Evolutionary conservation across 495 filamentous ascomycete species (phyloP), one percentile per base, ranked within the genome.

Genomic region (Aspergillus avenaceus): DNA sequence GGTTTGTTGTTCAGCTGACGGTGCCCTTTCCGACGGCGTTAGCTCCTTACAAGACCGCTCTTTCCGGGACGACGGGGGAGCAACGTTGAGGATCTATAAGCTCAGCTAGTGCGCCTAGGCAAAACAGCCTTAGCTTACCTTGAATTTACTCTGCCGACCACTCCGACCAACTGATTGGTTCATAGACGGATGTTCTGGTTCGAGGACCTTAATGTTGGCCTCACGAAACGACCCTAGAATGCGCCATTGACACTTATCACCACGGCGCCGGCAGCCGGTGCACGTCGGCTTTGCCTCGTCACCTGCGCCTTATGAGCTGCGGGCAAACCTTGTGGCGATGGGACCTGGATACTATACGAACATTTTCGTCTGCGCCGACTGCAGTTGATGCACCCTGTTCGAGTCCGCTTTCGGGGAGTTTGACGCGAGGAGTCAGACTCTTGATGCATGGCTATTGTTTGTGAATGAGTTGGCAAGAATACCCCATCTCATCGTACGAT

Each of bases 331-430:
- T 6, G 3, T 3, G 13, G 24, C 13, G 26, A 45, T 22, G 3
- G 2, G 9, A 29, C 2, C 23, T 5, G 8, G 7, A 12, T 26
- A 37, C n/a, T n/a, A n/a, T 25, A 45, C 44, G 21, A 38, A 60
- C 63, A 69, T 59, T 69, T 67, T 41, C 63, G 55, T 23, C 64
- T 51, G 5, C 62, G 54, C 13, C 60, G 60, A 53, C 62, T 63
- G 56, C 66, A 67, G 48, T 69, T 69, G 14, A 65, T 41, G 52
- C 62, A 69, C 14, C 66, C 66, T 4, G 56, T 66, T 32, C 66
- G 53, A 13, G 64, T 69, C 29, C 66, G 58, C 45, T 59, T 66
- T 50, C 63, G 61, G n/a, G 52, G 59, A 51, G 49, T 25, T 21
- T 24, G 25, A 23, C n/a, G 32, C 49, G 49, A 22, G 40, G 24